A percentile compares a stretch with the other conserved stretches of the same genome.
Evolutionary conservation across 2,329 filamentous ascomycete species (phyloP).

Genomic region (Bipolaris zeicola): DNA sequence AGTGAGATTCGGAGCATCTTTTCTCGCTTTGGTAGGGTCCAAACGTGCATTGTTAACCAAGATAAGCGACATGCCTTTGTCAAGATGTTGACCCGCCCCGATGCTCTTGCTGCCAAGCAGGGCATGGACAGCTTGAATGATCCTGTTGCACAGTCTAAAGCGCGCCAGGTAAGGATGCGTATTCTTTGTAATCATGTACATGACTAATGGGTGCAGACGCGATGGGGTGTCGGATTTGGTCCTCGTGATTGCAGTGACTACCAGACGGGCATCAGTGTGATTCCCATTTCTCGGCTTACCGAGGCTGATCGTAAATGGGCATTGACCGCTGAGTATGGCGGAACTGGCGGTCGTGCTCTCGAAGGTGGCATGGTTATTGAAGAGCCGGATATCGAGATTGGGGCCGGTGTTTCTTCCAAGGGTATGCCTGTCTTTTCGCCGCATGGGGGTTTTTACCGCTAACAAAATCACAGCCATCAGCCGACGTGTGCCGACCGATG

Average conservation of each 20-base stretch:
- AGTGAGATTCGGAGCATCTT: slow-evolving; percentile 82
- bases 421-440: slow-evolving; percentile 49
- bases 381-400: slow-evolving; percentile 98
- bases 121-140: slow-evolving; percentile 82
- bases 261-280: slow-evolving; percentile 85
- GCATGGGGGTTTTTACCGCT: slow-evolving; percentile 4
- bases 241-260: slow-evolving; percentile 98
- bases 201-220: slow-evolving; percentile 65
- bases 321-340: slow-evolving; percentile 88
- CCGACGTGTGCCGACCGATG: slow-evolving; percentile 43
- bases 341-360: slow-evolving; percentile 82
- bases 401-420: slow-evolving; percentile 95
- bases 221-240: slow-evolving; percentile 97
- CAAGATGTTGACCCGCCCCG: slow-evolving; percentile 91
- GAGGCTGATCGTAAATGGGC: slow-evolving; percentile 98
- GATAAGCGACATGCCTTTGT: slow-evolving; percentile 99
- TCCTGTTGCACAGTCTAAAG: slow-evolving; percentile 71
- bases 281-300: slow-evolving; percentile 89
- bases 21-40: slow-evolving; percentile 79
- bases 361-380: slow-evolving; percentile 87
- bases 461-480: slow-evolving; percentile 39
- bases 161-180: slow-evolving; percentile 47
- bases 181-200: neutral
- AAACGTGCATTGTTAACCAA: slow-evolving; percentile 97
- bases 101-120: slow-evolving; percentile 82